A percentile compares a stretch with the other conserved stretches of the same genome.
These are phyloP conservation scores for Sphaerobolus stellatus DNA, from an alignment of 1,284 basidiomycete genomes.

Conservation along the genomic window DNA sequence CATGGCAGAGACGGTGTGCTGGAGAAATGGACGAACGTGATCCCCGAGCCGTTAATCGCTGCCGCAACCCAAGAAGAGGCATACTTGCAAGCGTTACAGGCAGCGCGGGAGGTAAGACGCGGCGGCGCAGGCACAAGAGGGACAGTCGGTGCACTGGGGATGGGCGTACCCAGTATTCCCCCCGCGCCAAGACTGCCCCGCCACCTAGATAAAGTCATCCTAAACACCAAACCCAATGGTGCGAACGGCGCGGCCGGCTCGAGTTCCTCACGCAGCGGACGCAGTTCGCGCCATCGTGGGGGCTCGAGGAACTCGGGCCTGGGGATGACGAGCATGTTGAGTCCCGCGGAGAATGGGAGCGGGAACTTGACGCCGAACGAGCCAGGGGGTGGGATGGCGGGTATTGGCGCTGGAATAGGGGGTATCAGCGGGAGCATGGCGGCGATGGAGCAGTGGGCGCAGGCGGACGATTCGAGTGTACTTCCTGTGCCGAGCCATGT, in stretches of 20 bases:
- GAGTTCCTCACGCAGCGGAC: constrained; percentile 11
- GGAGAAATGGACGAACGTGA: constrained; percentile 65
- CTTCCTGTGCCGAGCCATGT: constrained; percentile 94
- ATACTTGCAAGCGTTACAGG: constrained; percentile 50
- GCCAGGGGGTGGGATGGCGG: background rate
- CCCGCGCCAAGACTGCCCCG: constrained; percentile 85
- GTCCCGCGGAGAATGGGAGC: background rate
- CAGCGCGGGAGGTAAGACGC: constrained; percentile 20
- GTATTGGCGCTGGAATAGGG: constrained; percentile 24
- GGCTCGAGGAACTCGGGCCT: constrained; percentile 15
- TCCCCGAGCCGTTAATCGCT: constrained; percentile 72
- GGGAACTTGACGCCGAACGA: constrained; percentile 21
- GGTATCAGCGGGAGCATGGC: constrained; percentile 45
- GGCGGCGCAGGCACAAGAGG: constrained; percentile 13
- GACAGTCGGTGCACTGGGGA: constrained; percentile 33
- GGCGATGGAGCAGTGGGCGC: constrained; percentile 60
- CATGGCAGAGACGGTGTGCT: constrained; percentile 10
- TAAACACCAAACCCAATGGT: constrained; percentile 52
- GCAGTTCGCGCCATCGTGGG: background rate
- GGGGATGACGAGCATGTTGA: background rate
- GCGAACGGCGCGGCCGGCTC: constrained; percentile 11
- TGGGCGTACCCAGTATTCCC: constrained; percentile 50
- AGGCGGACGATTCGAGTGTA: constrained; percentile 89
- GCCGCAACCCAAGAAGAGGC: constrained; percentile 85
- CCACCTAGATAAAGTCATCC: constrained; percentile 91